Conservation (phyloP, 768 basidiomycete species). For the Xanthoconium stramineum region DNA sequence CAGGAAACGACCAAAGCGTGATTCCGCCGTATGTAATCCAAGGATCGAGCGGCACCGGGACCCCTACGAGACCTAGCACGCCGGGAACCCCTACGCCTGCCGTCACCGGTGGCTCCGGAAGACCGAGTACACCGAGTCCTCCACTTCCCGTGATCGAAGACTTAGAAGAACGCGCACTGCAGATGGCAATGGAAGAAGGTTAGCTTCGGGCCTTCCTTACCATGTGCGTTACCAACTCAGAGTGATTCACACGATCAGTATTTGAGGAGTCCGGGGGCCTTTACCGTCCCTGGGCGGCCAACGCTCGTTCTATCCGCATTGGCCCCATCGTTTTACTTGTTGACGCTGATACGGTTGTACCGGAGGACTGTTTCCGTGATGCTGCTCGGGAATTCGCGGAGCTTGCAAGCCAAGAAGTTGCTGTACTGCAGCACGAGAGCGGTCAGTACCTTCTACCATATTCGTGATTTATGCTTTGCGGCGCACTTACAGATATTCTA, state of each 20-base stretch:
- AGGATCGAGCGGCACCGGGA: slow-evolving; percentile 21
- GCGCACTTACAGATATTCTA: slow-evolving; percentile 20
- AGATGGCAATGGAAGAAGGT: slow-evolving; percentile 51
- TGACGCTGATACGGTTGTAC: slow-evolving; percentile 87
- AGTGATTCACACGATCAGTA: slow-evolving; percentile 34
- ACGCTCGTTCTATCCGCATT: slow-evolving; percentile 69
- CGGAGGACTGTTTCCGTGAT: slow-evolving; percentile 88
- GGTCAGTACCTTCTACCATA: slow-evolving; percentile 46
- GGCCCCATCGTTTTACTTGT: slow-evolving; percentile 79
- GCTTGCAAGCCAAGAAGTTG: slow-evolving; percentile 60
- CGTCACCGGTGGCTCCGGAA: slow-evolving; percentile 2
- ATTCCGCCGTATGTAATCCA: slow-evolving; percentile 18
- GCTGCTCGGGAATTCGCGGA: slow-evolving; percentile 82
- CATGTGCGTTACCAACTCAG: slow-evolving; percentile 35
- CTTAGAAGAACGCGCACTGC: slow-evolving; percentile 48
- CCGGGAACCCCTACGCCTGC: slow-evolving; percentile 17
- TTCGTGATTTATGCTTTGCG: background rate
- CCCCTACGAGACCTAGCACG: slow-evolving; percentile 26
- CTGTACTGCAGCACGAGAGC: slow-evolving; percentile 88
- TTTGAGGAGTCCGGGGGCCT: slow-evolving; percentile 54
- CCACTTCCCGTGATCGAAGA: slow-evolving; percentile 30
- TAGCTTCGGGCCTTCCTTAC: slow-evolving; percentile 29
- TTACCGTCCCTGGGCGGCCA: slow-evolving; percentile 74
- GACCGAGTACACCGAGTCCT: slow-evolving; percentile 6
- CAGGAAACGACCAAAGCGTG: slow-evolving; percentile 54